Conservation (phyloP, 192 early-diverging fungal species). For the Podila verticillata region DNA sequence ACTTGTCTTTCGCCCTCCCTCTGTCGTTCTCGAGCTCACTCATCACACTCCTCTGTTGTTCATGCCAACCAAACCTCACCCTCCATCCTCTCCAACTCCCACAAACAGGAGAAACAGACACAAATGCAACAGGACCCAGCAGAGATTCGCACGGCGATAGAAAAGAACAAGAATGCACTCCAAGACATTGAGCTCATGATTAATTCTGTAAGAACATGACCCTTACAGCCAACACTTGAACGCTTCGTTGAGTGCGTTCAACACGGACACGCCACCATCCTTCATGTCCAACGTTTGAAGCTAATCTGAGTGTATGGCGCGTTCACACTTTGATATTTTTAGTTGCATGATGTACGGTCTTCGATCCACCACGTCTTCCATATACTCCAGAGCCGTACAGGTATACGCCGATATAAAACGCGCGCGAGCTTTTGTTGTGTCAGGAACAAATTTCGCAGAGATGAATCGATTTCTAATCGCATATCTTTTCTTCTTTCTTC, state of each 20-base stretch:
- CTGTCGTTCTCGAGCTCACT: too few relatives aligned
- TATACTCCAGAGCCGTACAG: slow-evolving; percentile 40
- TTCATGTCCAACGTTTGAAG: too few relatives aligned
- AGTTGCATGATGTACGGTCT: slow-evolving; percentile 45
- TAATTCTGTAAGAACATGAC: slow-evolving; percentile 26
- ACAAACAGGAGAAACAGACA: neutral
- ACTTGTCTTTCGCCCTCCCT: too few relatives aligned
- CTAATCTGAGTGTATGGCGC: too few relatives aligned
- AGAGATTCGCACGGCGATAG: slow-evolving; percentile 19
- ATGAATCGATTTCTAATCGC: neutral
- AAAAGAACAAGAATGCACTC: slow-evolving; percentile 27
- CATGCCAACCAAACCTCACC: neutral
- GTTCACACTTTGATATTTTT: neutral
- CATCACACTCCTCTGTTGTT: too few relatives aligned
- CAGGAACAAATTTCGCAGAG: too few relatives aligned
- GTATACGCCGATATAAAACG: neutral
- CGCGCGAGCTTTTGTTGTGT: too few relatives aligned
- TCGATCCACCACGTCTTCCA: slow-evolving; percentile 44
- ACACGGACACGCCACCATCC: too few relatives aligned
- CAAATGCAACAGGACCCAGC: slow-evolving; percentile 10
- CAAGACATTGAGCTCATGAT: slow-evolving; percentile 50
- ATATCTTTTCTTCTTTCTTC: neutral
- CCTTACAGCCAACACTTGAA: neutral
- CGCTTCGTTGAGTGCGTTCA: too few relatives aligned
- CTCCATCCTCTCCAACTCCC: neutral